These are phyloP conservation scores for Botryotinia narcissicola DNA, from an alignment of 2,329 filamentous ascomycete genomes.

Conservation along the genomic window DNA sequence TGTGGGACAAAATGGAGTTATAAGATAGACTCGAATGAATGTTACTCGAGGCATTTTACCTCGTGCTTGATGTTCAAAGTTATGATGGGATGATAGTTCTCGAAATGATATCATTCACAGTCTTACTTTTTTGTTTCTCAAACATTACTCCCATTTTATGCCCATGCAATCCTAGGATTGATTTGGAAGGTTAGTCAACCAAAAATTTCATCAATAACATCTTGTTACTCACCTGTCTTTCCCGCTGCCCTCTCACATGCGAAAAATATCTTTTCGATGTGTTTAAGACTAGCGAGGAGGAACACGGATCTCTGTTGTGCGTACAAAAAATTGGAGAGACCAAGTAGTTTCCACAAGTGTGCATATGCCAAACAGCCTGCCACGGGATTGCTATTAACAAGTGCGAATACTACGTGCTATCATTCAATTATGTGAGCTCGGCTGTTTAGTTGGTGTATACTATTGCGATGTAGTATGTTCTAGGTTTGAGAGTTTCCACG, in stretches of 20 bases:
- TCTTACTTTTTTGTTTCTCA: background rate
- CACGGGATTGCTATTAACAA: background rate
- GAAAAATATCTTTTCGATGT: background rate
- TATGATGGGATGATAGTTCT: background rate
- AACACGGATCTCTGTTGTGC: background rate
- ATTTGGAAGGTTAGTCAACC: background rate
- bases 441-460: background rate
- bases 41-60: background rate
- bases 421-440: background rate
- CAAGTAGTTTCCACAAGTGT: background rate
- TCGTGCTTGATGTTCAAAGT: background rate
- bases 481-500: background rate
- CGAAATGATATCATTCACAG: background rate
- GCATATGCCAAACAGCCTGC: background rate
- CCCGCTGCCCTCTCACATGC: background rate
- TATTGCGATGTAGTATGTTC: background rate
- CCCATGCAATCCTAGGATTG: background rate
- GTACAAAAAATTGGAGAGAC: background rate
- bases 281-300: background rate
- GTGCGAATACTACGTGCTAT: background rate
- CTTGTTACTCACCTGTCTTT: background rate
- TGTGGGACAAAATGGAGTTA: background rate
- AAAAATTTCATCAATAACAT: background rate
- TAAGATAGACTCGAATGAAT: background rate
- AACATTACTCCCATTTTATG: background rate